A percentile compares a stretch with the other conserved stretches of the same genome.
Conservation (phyloP, 768 basidiomycete genomes). For the Crassisporium funariophilum region DNA sequence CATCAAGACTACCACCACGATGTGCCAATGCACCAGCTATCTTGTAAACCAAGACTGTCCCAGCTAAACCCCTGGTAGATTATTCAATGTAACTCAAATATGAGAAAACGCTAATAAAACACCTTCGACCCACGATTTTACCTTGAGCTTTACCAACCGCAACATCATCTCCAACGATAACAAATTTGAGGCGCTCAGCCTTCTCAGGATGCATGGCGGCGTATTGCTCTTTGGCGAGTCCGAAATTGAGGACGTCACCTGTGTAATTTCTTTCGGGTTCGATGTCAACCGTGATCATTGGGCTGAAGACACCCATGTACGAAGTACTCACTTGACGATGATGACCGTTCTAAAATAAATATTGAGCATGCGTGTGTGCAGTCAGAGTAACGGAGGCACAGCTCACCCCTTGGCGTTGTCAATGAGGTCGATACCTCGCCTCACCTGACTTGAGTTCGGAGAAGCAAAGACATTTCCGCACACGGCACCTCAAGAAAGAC, state of each 20-base stretch:
- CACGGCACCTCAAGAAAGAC: constrained; percentile 54
- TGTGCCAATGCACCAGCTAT: constrained; percentile 83
- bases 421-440: constrained; percentile 75
- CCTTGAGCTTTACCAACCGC: constrained; percentile 83
- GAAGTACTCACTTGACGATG: constrained; percentile 67
- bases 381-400: background rate
- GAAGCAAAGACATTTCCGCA: constrained; percentile 91
- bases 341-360: constrained; percentile 63
- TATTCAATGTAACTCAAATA: background rate
- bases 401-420: constrained; percentile 71
- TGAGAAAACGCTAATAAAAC: constrained; percentile 7
- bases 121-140: constrained; percentile 83
- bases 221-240: constrained; percentile 84
- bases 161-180: constrained; percentile 90
- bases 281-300: constrained; percentile 4
- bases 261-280: constrained; percentile 72
- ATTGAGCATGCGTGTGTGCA: background rate
- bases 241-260: constrained; percentile 90
- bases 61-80: constrained; percentile 69
- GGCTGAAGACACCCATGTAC: constrained; percentile 1
- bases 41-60: constrained; percentile 86
- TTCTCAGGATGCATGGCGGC: constrained; percentile 70
- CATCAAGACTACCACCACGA: constrained; percentile 64
- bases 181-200: constrained; percentile 67
- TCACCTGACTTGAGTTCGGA: constrained; percentile 84